Percentiles rank a stretch among this genome's conserved stretches.
These are phyloP conservation scores for Hypoxylon cercidicola DNA, from an alignment of 495 filamentous ascomycete species.

Conservation along the genomic window DNA sequence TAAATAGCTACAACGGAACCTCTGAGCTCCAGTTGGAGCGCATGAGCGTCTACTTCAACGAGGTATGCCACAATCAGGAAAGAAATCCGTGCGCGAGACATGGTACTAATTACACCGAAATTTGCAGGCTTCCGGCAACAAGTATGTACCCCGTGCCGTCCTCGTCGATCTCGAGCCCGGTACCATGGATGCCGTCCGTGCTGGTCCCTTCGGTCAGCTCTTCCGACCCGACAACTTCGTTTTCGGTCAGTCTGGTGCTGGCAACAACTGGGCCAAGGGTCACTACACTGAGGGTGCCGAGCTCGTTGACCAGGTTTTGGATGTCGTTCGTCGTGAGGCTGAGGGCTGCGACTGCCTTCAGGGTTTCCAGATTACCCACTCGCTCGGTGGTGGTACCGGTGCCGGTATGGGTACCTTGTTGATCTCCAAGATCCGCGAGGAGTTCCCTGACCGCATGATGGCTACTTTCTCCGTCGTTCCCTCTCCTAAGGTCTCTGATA, in stretches of 20 bases:
- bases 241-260: slow-evolving; percentile 98
- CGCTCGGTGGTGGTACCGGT: slow-evolving; percentile 99
- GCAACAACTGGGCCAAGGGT: slow-evolving; percentile 99
- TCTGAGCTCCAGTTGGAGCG: slow-evolving; percentile 99
- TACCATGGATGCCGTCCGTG: slow-evolving; percentile 99
- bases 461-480: slow-evolving; percentile 99
- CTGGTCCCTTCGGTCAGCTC: slow-evolving; percentile 98
- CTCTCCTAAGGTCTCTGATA: slow-evolving; percentile 99
- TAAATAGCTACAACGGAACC: slow-evolving; percentile 90
- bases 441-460: slow-evolving; percentile 99
- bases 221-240: slow-evolving; percentile 99
- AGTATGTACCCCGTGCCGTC: slow-evolving; percentile 99
- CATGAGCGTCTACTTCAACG: slow-evolving; percentile 99
- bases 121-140: slow-evolving; percentile 87
- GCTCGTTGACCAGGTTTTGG: slow-evolving; percentile 96
- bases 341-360: slow-evolving; percentile 99
- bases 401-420: slow-evolving; percentile 99
- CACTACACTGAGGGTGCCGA: slow-evolving; percentile 99
- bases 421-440: slow-evolving; percentile 99
- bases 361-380: slow-evolving; percentile 99
- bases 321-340: slow-evolving; percentile 98
- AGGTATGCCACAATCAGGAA: slow-evolving; percentile 66
- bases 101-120: slow-evolving; percentile 22
- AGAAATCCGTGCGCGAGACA: neutral
- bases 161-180: slow-evolving; percentile 98